Base-by-base conservation (phyloP, 2,329 filamentous ascomycete genomes). In the Cercospora nicotianae region DNA sequence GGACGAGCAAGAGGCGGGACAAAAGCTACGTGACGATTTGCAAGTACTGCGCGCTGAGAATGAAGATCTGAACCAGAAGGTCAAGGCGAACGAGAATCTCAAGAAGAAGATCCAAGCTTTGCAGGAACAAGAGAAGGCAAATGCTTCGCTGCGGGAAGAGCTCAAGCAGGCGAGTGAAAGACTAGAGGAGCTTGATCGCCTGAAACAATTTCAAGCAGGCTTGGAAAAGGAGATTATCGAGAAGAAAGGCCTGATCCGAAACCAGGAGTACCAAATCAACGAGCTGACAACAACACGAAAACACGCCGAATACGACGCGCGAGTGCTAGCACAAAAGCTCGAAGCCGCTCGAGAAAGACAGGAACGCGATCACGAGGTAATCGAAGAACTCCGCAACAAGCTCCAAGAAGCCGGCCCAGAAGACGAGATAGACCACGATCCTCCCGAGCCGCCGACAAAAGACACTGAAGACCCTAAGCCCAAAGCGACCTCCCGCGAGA, bases 41-140 rank as follows among this genome's bases (percentile, higher is more conserved):
- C 83, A 85, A 70, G 75, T 84, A 28, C 74, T 84, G 57, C 77
- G 78, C 63, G 80, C 81, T 0, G 83, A 85, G 74, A 80, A 83
- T 33, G 83, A 84, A 64, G 83, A 85, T 63, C 76, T 85, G 23
- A 77, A 75, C 33, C 82, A 84, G 67, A 83, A 82, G 68, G 79
- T 81, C 28, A 83, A 83, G 67, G 82, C 82, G 23, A 84, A 83
- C 66, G 83, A 85, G 72, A 85, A 85, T 66, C 79, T 85, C 23
- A 83, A 82, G 73, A 85, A 84, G 78, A 85, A 85, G 76, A 84
- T 85, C 31, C 82, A 84, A 68, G 77, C 81, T 3, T 73, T 85
- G 51, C 81, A 83, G 51, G 82, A 84, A 61, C 80, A 83, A 67
- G 81, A 82, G 20, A 82, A 81, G 66, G 77, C 76, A 10, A 77